phyloP scores from a whole-genome alignment of 345 rosid species.

The Pseudoturritis turrita region DNA sequence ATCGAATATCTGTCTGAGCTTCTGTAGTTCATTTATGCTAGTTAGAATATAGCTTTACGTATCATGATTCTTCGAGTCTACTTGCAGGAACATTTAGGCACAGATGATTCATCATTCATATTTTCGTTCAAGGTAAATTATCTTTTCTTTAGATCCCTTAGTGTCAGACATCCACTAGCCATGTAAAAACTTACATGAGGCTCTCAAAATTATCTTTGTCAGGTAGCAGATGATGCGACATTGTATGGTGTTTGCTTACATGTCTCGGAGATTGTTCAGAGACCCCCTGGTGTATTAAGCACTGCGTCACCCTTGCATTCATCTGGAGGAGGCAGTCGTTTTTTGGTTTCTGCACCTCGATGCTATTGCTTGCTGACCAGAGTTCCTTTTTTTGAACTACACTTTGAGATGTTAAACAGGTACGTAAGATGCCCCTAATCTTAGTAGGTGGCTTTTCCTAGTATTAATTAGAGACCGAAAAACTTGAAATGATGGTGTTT shows the following conservation, averaged over 20 bases:
- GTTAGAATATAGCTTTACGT: not conserved
- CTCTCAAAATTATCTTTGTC: slow-evolving; percentile 25
- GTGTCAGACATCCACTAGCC: slow-evolving; percentile 11
- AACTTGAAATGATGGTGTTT: slow-evolving; percentile 17
- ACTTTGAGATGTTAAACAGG: slow-evolving; percentile 97
- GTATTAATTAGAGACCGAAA: slow-evolving; percentile 6
- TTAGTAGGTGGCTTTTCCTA: slow-evolving; percentile 8
- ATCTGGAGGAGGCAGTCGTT: slow-evolving; percentile 59
- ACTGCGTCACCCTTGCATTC: slow-evolving; percentile 49
- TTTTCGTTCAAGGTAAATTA: slow-evolving; percentile 77
- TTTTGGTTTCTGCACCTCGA: slow-evolving; percentile 96
- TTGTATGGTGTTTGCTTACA: slow-evolving; percentile 94
- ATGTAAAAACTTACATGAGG: not conserved
- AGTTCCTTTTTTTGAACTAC: slow-evolving; percentile 94
- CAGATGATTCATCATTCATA: slow-evolving; percentile 80
- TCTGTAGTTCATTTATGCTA: not conserved
- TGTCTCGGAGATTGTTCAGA: slow-evolving; percentile 87
- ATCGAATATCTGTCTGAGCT: not conserved
- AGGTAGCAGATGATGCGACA: slow-evolving; percentile 92
- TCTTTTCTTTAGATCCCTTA: slow-evolving; percentile 1
- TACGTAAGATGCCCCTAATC: slow-evolving; percentile 29
- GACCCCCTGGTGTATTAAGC: slow-evolving; percentile 76
- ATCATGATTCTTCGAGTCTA: not conserved
- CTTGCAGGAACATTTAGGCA: slow-evolving; percentile 81
- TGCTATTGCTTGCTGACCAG: slow-evolving; percentile 92